Percentiles rank a stretch among this genome's conserved stretches.
Evolutionary conservation across 2,329 filamentous ascomycete genomes (phyloP).

Genomic region (Pseudomassariella vexata): DNA sequence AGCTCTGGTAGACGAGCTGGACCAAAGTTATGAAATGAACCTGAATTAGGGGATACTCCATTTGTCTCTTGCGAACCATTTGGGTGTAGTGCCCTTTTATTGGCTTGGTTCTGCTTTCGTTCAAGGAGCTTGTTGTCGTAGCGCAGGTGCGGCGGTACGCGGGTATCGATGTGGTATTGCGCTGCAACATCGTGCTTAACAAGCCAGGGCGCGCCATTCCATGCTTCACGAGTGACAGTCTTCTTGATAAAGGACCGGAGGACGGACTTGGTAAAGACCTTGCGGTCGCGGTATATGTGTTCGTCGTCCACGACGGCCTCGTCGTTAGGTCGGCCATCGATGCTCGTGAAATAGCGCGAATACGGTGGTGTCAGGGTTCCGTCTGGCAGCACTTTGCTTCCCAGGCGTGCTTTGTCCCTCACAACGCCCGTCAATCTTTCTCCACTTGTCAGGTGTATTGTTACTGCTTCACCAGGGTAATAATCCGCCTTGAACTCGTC

Average conservation of each 20-base stretch:
- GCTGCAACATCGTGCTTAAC: conserved; percentile 83
- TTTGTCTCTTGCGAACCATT: conserved; percentile 33
- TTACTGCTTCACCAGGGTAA: conserved; percentile 81
- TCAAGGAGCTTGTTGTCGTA: conserved; percentile 76
- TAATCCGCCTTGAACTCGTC: conserved; percentile 85
- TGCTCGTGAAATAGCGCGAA: conserved; percentile 74
- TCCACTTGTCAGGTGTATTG: conserved; percentile 63
- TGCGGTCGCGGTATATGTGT: conserved; percentile 80
- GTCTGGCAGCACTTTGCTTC: conserved; percentile 55
- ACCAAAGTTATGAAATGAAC: conserved; percentile 29
- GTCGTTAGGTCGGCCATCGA: conserved; percentile 61
- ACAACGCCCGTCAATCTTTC: conserved; percentile 70
- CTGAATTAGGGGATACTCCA: conserved; percentile 16
- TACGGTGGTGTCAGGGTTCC: conserved; percentile 66
- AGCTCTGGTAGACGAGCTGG: conserved; percentile 62
- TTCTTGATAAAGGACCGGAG: conserved; percentile 92
- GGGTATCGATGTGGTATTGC: conserved; percentile 80
- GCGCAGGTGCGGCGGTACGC: conserved; percentile 75
- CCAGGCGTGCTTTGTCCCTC: conserved; percentile 79
- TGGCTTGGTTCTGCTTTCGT: conserved; percentile 65
- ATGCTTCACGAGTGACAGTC: conserved; percentile 84
- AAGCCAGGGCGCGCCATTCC: conserved; percentile 95
- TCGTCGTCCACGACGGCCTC: conserved; percentile 76
- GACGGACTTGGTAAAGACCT: conserved; percentile 91
- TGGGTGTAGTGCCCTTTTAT: conserved; percentile 51